Evolutionary conservation across 2,329 filamentous ascomycete species (phyloP).

Genomic region (Whalleya microplaca): DNA sequence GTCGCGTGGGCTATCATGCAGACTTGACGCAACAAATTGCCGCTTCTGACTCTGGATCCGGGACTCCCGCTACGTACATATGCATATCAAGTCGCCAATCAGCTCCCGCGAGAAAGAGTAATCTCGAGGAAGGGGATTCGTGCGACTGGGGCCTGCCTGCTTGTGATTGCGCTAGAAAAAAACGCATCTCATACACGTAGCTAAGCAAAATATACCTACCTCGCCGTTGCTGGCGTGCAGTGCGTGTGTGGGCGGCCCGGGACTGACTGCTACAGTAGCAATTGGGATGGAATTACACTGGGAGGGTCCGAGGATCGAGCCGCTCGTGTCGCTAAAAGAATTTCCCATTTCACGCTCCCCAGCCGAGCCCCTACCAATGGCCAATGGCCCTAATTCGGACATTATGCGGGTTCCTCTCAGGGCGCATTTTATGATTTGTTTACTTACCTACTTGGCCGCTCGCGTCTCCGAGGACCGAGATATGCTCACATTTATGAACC

Average conservation of each 20-base stretch:
- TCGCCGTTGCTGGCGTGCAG: slow-evolving; percentile 9
- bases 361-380: slow-evolving; percentile 26
- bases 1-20: slow-evolving; percentile 21
- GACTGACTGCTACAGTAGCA: slow-evolving; percentile 9
- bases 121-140: slow-evolving; percentile 32
- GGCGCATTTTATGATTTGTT: slow-evolving; percentile 29
- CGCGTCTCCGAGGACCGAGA: slow-evolving; percentile 4
- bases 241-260: background rate
- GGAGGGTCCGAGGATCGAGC: slow-evolving; percentile 32
- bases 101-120: slow-evolving; percentile 24
- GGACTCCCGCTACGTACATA: slow-evolving; percentile 10
- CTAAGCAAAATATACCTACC: no score
- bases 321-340: slow-evolving; percentile 31
- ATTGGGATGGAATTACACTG: slow-evolving; percentile 17
- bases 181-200: slow-evolving; percentile 11
- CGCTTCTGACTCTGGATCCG: slow-evolving; percentile 9
- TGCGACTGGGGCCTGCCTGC: slow-evolving; percentile 23
- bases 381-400: slow-evolving; percentile 36
- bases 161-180: slow-evolving; percentile 29
- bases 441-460: slow-evolving; percentile 21
- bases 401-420: slow-evolving; percentile 31
- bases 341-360: slow-evolving; percentile 28
- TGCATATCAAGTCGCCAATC: slow-evolving; percentile 28
- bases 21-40: slow-evolving; percentile 1
- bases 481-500: background rate